These are phyloP conservation scores for Rugonectria rugulosa DNA, from an alignment of 2,329 filamentous ascomycete genomes.

Conservation along the genomic window DNA sequence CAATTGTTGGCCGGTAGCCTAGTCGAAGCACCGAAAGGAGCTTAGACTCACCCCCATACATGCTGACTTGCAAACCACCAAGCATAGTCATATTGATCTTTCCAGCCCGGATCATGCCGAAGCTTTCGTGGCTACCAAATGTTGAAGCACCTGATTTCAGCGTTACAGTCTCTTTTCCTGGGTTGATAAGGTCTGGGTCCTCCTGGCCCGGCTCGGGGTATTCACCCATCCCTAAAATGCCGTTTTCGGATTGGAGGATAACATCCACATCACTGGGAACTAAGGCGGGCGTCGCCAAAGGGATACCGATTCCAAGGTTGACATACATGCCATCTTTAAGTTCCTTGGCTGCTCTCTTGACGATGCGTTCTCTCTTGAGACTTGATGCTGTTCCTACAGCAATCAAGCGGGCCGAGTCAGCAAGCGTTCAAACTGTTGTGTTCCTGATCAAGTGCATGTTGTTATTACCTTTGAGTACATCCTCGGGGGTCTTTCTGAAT, in stretches of 20 bases:
- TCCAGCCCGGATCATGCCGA: slow-evolving; percentile 92
- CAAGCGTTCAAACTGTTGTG: too few species aligned
- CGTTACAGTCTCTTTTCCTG: slow-evolving; percentile 91
- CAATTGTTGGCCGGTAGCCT: too few species aligned
- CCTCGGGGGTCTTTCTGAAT: slow-evolving; percentile 66
- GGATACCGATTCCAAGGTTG: slow-evolving; percentile 93
- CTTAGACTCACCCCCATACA: too few species aligned
- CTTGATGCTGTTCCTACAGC: too few species aligned
- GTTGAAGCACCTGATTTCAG: slow-evolving; percentile 79
- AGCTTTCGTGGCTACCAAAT: slow-evolving; percentile 89
- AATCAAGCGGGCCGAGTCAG: too few species aligned
- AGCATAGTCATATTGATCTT: slow-evolving; percentile 87
- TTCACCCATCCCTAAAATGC: slow-evolving; percentile 77
- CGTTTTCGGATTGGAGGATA: slow-evolving; percentile 82
- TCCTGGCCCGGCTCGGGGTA: slow-evolving; percentile 78
- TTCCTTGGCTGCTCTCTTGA: slow-evolving; percentile 84
- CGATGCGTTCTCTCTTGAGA: slow-evolving; percentile 87
- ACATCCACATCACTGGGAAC: slow-evolving; percentile 82
- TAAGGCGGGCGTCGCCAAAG: slow-evolving; percentile 87
- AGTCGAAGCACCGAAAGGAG: too few species aligned
- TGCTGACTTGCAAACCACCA: slow-evolving; percentile 91
- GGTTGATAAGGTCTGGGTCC: slow-evolving; percentile 90
- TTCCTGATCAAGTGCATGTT: too few species aligned
- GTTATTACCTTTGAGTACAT: slow-evolving; percentile 72
- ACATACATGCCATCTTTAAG: slow-evolving; percentile 97